Evolutionary conservation across 2,329 filamentous ascomycete genomes (phyloP).

Genomic region (Catunica adiposa): DNA sequence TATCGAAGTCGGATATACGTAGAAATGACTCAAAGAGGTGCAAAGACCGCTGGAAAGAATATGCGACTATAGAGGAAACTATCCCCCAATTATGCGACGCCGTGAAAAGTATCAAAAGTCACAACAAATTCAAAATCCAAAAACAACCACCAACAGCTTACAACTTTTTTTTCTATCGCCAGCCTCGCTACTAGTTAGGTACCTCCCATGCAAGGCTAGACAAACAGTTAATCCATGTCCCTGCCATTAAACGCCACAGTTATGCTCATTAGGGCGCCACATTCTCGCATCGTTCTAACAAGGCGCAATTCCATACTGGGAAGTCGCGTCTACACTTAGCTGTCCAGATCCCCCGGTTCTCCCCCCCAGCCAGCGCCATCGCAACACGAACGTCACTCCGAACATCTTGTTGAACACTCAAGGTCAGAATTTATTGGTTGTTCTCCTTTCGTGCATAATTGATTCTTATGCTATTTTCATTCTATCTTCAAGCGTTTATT

Average conservation of each 20-base stretch:
- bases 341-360: slow-evolving; percentile 1
- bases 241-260: not conserved
- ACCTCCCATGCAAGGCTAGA: not conserved
- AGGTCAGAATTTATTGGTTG: not conserved
- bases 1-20: not conserved
- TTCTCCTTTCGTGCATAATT: not conserved
- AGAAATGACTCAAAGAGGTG: too few relatives aligned
- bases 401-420: not conserved
- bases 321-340: slow-evolving; percentile 5
- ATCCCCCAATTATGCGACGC: not conserved
- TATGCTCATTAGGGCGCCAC: not conserved
- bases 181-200: not conserved
- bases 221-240: too few relatives aligned
- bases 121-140: too few relatives aligned
- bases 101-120: not conserved
- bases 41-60: too few relatives aligned
- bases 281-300: not conserved
- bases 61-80: too few relatives aligned
- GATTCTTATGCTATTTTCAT: not conserved
- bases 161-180: not conserved
- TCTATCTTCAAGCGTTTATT: not conserved
- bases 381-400: not conserved
- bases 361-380: not conserved
- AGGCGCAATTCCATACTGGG: not conserved
- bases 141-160: not conserved